Conservation (phyloP, 331 rosid species). For the Quercus tomentella region DNA sequence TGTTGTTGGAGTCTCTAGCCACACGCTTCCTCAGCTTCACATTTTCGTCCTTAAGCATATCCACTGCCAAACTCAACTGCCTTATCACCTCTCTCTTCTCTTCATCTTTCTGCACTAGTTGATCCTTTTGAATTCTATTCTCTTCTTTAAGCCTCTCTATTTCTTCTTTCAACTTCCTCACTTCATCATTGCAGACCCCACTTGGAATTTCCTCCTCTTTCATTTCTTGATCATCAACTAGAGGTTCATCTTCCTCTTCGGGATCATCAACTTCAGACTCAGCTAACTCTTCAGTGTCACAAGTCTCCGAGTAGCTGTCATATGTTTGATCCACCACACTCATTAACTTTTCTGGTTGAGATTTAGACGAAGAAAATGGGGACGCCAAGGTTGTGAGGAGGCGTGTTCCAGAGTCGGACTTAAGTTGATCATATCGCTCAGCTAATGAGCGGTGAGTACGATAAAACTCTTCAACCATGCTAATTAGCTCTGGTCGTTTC, state of each 20-base stretch:
- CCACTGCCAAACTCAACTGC: conserved; percentile 44
- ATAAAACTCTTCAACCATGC: conserved; percentile 80
- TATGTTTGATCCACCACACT: conserved; percentile 35
- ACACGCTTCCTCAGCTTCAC: conserved; percentile 44
- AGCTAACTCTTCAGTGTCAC: conserved; percentile 42
- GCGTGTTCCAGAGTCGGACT: conserved; percentile 54
- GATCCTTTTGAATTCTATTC: conserved; percentile 29
- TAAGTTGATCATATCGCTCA: conserved; percentile 70
- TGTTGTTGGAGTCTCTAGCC: conserved; percentile 32
- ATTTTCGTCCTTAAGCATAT: conserved; percentile 64
- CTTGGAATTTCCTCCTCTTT: conserved; percentile 18
- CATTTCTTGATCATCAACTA: conserved; percentile 5
- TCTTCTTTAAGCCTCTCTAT: conserved; percentile 45
- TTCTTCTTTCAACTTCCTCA: conserved; percentile 40
- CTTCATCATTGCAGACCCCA: conserved; percentile 25
- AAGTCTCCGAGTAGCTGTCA: conserved; percentile 51
- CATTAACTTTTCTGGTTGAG: conserved; percentile 30
- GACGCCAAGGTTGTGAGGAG: conserved; percentile 40
- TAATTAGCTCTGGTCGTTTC: conserved; percentile 69
- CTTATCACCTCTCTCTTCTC: conserved; percentile 56
- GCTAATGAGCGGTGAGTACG: conserved; percentile 71
- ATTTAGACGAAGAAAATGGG: conserved; percentile 56
- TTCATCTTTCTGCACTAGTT: conserved; percentile 46
- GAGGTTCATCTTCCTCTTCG: conserved; percentile 37
- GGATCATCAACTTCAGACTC: conserved; percentile 92